Conservation (phyloP, 2,329 filamentous ascomycete genomes). For the Alternaria sp. region DNA sequence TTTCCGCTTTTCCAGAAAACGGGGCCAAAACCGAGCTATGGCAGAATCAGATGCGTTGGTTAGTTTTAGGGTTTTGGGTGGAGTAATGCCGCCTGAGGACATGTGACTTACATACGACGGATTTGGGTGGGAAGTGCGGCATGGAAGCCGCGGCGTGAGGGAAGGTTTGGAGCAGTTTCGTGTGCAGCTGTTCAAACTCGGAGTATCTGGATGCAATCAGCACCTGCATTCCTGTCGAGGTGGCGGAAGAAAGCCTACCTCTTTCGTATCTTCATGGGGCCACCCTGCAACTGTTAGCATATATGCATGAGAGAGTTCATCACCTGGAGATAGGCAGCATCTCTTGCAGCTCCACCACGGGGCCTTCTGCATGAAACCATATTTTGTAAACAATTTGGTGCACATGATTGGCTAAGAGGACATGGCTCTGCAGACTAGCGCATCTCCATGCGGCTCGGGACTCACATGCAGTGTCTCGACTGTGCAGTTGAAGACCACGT, state of each 20-base stretch:
- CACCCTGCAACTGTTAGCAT: constrained; percentile 55
- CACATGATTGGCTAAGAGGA: constrained; percentile 29
- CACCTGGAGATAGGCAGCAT: constrained; percentile 14
- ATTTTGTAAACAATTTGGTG: constrained; percentile 5
- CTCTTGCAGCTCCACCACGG: constrained; percentile 7
- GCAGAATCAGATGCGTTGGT: constrained; percentile 21
- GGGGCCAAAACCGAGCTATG: constrained; percentile 73
- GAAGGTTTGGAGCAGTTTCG: constrained; percentile 78
- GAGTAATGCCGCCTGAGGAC: constrained; percentile 30
- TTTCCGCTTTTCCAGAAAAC: constrained; percentile 85
- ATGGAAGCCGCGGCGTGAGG: constrained; percentile 85
- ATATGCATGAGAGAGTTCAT: constrained; percentile 7
- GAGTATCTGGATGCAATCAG: constrained; percentile 72
- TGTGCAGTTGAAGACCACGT: constrained; percentile 92
- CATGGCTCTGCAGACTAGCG: constrained; percentile 23
- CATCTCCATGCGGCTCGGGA: constrained; percentile 39
- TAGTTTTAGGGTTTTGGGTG: constrained; percentile 30
- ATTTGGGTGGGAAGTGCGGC: constrained; percentile 90
- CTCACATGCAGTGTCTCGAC: constrained; percentile 85
- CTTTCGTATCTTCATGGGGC: constrained; percentile 67
- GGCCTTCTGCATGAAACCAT: constrained; percentile 22
- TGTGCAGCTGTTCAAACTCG: constrained; percentile 86
- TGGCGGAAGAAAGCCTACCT: constrained; percentile 53
- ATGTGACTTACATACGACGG: constrained; percentile 74
- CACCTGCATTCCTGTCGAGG: constrained; percentile 8